Conservation (phyloP, 176 grass and related monocot species). For the Lolium rigidum region DNA sequence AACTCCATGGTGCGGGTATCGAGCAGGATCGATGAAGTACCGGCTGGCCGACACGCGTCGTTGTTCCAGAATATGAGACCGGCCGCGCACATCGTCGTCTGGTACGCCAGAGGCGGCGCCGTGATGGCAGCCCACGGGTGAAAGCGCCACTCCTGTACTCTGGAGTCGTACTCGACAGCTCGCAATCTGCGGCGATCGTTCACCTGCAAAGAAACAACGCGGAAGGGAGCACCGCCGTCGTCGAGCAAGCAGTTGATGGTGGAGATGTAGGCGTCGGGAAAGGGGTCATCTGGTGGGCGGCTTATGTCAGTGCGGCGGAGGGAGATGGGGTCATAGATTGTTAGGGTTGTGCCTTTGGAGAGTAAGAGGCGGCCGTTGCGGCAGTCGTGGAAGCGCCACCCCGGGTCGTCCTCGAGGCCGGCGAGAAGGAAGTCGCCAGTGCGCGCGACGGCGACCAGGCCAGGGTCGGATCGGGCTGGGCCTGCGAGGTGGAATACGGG, state of each 20-base stretch:
- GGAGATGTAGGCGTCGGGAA: neutral
- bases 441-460: conserved; percentile 29
- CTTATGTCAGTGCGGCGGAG: neutral
- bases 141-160: neutral
- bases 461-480: conserved; percentile 40
- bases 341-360: neutral
- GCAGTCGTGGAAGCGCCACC: conserved; percentile 28
- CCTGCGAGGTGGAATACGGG: conserved; percentile 22
- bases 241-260: neutral
- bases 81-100: neutral
- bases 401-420: conserved; percentile 28
- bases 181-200: neutral
- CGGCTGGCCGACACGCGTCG: neutral
- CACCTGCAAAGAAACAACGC: conserved; percentile 15
- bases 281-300: neutral
- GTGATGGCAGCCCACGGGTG: conserved; percentile 22
- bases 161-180: conserved; percentile 29
- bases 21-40: neutral
- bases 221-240: neutral
- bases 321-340: conserved; percentile 23
- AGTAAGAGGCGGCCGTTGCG: conserved; percentile 9
- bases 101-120: neutral
- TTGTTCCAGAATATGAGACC: conserved; percentile 26
- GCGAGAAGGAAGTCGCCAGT: conserved; percentile 24
- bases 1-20: conserved; percentile 28